Evolutionary conservation across 176 grass and related monocot species (phyloP).

Genomic region (Leersia perrieri): DNA sequence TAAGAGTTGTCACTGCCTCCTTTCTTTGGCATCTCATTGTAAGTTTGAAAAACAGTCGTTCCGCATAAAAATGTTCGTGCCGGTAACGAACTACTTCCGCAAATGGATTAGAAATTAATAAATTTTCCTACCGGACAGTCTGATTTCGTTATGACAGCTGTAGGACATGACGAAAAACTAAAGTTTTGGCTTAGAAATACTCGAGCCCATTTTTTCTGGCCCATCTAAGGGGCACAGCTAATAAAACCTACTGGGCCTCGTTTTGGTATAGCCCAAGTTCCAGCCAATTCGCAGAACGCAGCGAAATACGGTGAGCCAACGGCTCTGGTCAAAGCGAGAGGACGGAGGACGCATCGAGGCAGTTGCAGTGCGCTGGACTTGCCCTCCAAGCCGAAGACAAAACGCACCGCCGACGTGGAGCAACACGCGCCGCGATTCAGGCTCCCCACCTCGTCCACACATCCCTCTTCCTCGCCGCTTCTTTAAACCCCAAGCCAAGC

Average conservation of each 20-base stretch:
- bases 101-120: no score
- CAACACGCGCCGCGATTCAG: constrained; percentile 44
- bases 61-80: background rate
- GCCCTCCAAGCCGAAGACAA: constrained; percentile 11
- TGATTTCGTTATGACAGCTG: no score
- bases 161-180: no score
- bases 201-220: no score
- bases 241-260: no score
- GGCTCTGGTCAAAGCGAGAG: background rate
- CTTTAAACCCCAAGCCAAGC: constrained; percentile 20
- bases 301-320: background rate
- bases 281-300: background rate
- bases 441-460: constrained; percentile 36
- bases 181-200: no score
- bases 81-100: background rate
- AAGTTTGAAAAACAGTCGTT: background rate
- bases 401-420: constrained; percentile 40
- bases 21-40: background rate
- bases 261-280: no score
- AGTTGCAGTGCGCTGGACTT: background rate
- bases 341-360: background rate
- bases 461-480: constrained; percentile 25
- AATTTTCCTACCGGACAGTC: no score
- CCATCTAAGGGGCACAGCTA: no score
- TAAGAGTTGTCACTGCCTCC: background rate